phyloP scores from a whole-genome alignment of 140 eudicot species.

The Erigeron philadelphicus region DNA sequence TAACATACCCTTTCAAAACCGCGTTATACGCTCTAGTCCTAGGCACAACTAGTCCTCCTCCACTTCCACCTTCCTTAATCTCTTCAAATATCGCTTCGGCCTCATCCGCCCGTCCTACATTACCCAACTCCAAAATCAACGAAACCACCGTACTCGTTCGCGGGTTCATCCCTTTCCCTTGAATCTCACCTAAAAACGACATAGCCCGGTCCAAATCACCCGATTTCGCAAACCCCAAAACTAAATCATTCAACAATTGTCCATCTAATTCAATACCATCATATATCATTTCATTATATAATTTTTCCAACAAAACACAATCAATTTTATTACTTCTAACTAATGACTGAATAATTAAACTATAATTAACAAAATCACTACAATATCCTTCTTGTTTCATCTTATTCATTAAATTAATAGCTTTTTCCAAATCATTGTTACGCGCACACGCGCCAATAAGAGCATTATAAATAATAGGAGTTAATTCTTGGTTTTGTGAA shows the following conservation, averaged over 20 bases:
- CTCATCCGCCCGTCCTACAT: slow-evolving; percentile 66
- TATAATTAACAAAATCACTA: slow-evolving; percentile 76
- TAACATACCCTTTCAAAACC: slow-evolving; percentile 69
- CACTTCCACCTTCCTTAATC: slow-evolving; percentile 65
- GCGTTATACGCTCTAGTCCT: slow-evolving; percentile 91
- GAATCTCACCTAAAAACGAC: slow-evolving; percentile 53
- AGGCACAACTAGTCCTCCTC: slow-evolving; percentile 28
- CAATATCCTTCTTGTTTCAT: slow-evolving; percentile 76
- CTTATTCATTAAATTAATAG: slow-evolving; percentile 57
- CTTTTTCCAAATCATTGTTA: slow-evolving; percentile 74
- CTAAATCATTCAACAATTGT: slow-evolving; percentile 68
- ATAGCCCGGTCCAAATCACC: slow-evolving; percentile 66
- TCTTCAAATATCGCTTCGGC: slow-evolving; percentile 93
- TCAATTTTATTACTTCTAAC: slow-evolving; percentile 51
- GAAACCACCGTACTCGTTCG: slow-evolving; percentile 56
- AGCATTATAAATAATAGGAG: slow-evolving; percentile 82
- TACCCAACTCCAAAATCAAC: slow-evolving; percentile 61
- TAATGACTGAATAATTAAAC: slow-evolving; percentile 63
- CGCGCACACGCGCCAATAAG: slow-evolving; percentile 91
- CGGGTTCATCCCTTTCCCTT: slow-evolving; percentile 81
- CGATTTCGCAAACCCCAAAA: slow-evolving; percentile 65
- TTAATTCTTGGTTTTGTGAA: slow-evolving; percentile 56
- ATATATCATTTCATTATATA: slow-evolving; percentile 53
- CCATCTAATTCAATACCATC: slow-evolving; percentile 69
- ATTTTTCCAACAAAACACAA: slow-evolving; percentile 40